Evolutionary conservation across 78 protist species (phyloP), one percentile per base, ranked within the genome.

Genomic region (Parvularia atlantis): DNA sequence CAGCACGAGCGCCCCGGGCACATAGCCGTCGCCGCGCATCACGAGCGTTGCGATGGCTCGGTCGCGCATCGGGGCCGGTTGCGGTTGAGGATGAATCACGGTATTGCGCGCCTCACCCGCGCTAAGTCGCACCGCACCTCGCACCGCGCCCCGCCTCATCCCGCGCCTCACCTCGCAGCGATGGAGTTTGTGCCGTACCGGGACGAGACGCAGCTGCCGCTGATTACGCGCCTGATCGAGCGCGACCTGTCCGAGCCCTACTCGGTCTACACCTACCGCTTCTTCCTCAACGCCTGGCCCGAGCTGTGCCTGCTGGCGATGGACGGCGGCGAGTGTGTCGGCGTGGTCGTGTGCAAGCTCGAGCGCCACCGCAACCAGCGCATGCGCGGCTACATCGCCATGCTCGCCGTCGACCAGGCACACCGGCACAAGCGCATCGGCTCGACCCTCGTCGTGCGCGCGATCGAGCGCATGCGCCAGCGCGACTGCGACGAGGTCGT

Each of bases 241-340:
- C 30, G 36, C 28, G 91, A 87, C 30, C 84, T 95, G 16, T 78
- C 89, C 22, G 98, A 95, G 82, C 98, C 98, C 24, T 95, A 95
- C 79, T 66, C 89, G 24, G 70, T 91, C 65, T 95, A 83, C 54
- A 95, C 98, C 0, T 95, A 93, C 71, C 59, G 94, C n/a, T 93
- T 86, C 67, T 95, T 95, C 64, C 36, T 92, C 64, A 48, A 77
- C 44, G 69, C 54, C 35, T 91, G 94, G 93, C 93, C 95, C 16
- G 60, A 87, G 3, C 84, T 86, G 11, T 76, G 87, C 53, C 33
- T 81, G 14, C 28, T 84, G 66, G 91, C 78, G n/a, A 40, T n/a
- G 1, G 53, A 6, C 30, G 26, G 2, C 2, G 61, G 22, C 17
- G 26, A 35, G 26, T 0, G 44, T 1, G 46, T 81, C 9, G 85